phyloP scores from a whole-genome alignment of 2,329 filamentous ascomycete genomes.

The Epichloe sibirici region DNA sequence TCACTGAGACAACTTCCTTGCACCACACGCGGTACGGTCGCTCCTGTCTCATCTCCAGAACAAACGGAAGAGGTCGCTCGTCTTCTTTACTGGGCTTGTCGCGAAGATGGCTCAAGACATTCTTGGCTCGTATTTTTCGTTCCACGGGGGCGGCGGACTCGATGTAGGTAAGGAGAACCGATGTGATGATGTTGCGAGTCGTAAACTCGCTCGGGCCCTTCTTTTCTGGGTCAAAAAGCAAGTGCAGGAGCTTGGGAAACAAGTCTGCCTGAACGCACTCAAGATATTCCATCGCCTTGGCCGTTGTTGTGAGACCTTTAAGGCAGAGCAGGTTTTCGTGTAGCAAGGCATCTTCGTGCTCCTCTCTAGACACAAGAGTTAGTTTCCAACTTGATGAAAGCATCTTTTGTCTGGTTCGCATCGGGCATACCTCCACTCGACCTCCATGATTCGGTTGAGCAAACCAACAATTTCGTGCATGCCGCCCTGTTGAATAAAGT shows the following conservation, averaged over 20 bases:
- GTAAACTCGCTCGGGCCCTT: slow-evolving; percentile 96
- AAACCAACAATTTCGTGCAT: slow-evolving; percentile 85
- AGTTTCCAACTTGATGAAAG: background rate
- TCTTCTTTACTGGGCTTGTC: slow-evolving; percentile 69
- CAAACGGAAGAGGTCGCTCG: slow-evolving; percentile 68
- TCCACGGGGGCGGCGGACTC: slow-evolving; percentile 51
- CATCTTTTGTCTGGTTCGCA: background rate
- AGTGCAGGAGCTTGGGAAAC: slow-evolving; percentile 73
- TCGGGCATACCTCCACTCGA: slow-evolving; percentile 71
- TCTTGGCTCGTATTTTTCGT: slow-evolving; percentile 54
- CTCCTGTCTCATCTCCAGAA: slow-evolving; percentile 75
- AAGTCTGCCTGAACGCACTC: slow-evolving; percentile 66
- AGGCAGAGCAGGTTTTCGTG: slow-evolving; percentile 88
- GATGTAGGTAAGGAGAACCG: slow-evolving; percentile 79
- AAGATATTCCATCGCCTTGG: slow-evolving; percentile 70
- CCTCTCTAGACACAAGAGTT: slow-evolving; percentile 49
- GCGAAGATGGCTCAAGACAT: slow-evolving; percentile 66
- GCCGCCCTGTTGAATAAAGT: slow-evolving; percentile 77
- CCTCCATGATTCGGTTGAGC: slow-evolving; percentile 81
- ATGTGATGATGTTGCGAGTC: slow-evolving; percentile 81
- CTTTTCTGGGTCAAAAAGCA: slow-evolving; percentile 96
- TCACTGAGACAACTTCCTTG: slow-evolving; percentile 83
- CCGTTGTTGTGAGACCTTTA: slow-evolving; percentile 89
- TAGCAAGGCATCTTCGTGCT: slow-evolving; percentile 85
- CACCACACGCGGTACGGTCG: slow-evolving; percentile 90